A percentile compares a stretch with the other conserved stretches of the same genome.
These are phyloP conservation scores for Herpetospermum pedunculosum DNA, from an alignment of 306 rosid species.

Conservation along the genomic window DNA sequence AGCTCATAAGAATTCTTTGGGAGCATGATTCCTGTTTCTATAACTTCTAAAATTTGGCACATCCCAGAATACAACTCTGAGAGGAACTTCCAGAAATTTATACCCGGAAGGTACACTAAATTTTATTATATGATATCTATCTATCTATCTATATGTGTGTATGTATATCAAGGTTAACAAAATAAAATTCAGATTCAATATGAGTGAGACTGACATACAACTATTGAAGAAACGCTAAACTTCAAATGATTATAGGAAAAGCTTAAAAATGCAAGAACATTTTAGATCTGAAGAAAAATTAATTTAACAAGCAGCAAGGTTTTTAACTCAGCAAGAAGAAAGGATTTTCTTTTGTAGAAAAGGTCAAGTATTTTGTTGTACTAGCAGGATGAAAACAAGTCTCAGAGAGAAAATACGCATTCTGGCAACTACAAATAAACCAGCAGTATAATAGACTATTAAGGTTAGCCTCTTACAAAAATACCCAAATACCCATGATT, in stretches of 20 bases:
- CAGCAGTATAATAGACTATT: background rate
- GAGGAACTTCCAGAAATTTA: background rate
- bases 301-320: background rate
- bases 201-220: background rate
- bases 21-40: background rate
- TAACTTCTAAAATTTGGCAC: background rate
- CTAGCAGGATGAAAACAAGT: conserved; percentile 1
- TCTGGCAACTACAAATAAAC: background rate
- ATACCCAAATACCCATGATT: background rate
- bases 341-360: background rate
- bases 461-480: background rate
- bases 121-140: background rate
- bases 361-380: background rate
- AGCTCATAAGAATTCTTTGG: background rate
- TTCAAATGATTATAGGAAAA: background rate
- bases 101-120: background rate
- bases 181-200: background rate
- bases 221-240: background rate
- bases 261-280: background rate
- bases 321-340: background rate
- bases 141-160: background rate
- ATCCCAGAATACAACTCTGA: background rate
- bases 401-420: background rate
- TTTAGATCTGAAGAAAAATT: background rate
- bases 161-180: background rate